Evolutionary conservation across 164 flowering plant species (phyloP), one percentile per base, ranked within the genome.

Genomic region (Protea cynaroides): DNA sequence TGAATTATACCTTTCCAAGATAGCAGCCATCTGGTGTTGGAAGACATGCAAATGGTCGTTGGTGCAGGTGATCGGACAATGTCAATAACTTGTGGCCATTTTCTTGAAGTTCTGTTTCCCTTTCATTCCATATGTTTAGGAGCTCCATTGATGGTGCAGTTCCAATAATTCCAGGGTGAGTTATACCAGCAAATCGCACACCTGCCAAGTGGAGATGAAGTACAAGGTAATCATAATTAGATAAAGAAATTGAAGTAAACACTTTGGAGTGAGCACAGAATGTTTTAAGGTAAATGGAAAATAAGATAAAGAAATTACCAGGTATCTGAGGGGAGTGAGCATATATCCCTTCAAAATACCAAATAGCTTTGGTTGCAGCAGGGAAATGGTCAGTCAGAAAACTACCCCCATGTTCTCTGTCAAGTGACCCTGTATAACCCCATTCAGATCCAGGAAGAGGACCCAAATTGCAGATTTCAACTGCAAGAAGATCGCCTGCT

Each of bases 321-420:
- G 96, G 96, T 67, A 91, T 94, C 7, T 91, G 96, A 63, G 97
- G 98, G 64, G 98, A 90, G 76, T 83, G 80, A 25, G 96, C 93
- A 75, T 85, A 94, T 58, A 94, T 94, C 63, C 98, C 97, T 84
- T 94, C 95, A 59, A 91, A 94, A 65, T 91, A 89, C 98, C 98
- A 91, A 69, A 91, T 87, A 21, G 97, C 95, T 84, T 94, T 94
- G 65, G 97, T 85, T 67, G 98, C 97, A 73, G 80, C 69, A 25
- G 96, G 97, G 68, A 94, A 91, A 75, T 94, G 98, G 58, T 94
- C 98, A 0, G 95, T 94, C 66, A 90, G 75, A 74, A 94, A 91
- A 6, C 97, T 96, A 14, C 98, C 98, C 2, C 97, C 97, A 77
- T 94, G 90, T 80, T 94, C 96, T 74, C 96, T 83, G 74, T 93